These are phyloP conservation scores for Scleroderma citrinum DNA, from an alignment of 768 basidiomycete species.

Conservation along the genomic window DNA sequence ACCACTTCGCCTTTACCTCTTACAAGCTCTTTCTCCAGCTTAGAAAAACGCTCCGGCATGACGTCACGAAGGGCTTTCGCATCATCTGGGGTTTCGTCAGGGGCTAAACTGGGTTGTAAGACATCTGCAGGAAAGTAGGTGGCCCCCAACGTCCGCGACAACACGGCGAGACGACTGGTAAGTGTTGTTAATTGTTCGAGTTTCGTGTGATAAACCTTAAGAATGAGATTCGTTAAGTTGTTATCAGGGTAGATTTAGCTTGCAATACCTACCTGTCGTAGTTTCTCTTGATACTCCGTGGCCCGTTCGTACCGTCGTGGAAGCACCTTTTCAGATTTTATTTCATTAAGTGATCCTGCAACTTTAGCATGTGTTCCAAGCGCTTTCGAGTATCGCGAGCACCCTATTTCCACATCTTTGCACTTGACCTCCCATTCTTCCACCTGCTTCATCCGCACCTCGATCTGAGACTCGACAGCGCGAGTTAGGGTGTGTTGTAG, in stretches of 20 bases:
- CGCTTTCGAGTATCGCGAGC: constrained; percentile 59
- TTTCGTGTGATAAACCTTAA: constrained; percentile 67
- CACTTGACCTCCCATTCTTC: constrained; percentile 67
- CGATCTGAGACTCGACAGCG: constrained; percentile 71
- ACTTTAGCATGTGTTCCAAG: constrained; percentile 69
- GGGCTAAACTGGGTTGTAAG: constrained; percentile 39
- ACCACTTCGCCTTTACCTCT: constrained; percentile 85
- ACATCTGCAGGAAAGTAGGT: constrained; percentile 56
- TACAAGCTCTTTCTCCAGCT: constrained; percentile 78
- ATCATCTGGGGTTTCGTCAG: constrained; percentile 35
- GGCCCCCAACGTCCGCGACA: constrained; percentile 56
- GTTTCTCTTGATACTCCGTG: constrained; percentile 67
- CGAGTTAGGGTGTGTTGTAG: constrained; percentile 71
- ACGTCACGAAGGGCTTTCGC: constrained; percentile 55
- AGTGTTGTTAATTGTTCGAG: constrained; percentile 69
- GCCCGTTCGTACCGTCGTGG: constrained; percentile 68
- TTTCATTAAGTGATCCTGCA: constrained; percentile 56
- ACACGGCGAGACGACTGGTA: constrained; percentile 53
- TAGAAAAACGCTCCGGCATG: constrained; percentile 73
- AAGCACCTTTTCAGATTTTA: constrained; percentile 65
- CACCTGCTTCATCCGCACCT: constrained; percentile 66
- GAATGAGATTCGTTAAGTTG: neutral
- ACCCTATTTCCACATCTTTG: constrained; percentile 54
- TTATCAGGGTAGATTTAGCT: constrained; percentile 4
- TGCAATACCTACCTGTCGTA: constrained; percentile 58